These are phyloP conservation scores for Aquanectria penicillioides DNA, from an alignment of 2,329 filamentous ascomycete species.

Conservation along the genomic window DNA sequence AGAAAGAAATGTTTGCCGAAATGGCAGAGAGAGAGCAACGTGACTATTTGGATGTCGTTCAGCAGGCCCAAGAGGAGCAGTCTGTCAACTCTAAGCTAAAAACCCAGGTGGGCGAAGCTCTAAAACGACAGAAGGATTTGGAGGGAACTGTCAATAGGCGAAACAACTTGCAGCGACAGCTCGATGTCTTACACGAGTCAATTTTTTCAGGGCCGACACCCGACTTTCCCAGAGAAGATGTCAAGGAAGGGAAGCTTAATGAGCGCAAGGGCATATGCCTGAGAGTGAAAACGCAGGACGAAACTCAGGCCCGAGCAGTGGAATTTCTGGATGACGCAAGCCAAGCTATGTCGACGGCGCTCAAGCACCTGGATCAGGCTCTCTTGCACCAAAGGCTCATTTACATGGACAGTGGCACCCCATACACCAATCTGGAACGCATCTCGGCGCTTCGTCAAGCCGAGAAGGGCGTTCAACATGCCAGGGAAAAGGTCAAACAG, in stretches of 20 bases:
- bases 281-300: slow-evolving; percentile 46
- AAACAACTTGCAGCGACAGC: slow-evolving; percentile 53
- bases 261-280: slow-evolving; percentile 51
- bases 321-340: slow-evolving; percentile 51
- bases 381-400: slow-evolving; percentile 50
- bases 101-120: slow-evolving; percentile 52
- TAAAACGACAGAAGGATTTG: slow-evolving; percentile 48
- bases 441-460: slow-evolving; percentile 13
- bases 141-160: slow-evolving; percentile 49
- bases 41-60: slow-evolving; percentile 64
- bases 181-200: slow-evolving; percentile 60
- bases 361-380: slow-evolving; percentile 54
- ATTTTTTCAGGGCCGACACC: slow-evolving; percentile 65
- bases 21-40: slow-evolving; percentile 63
- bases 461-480: neutral
- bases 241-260: slow-evolving; percentile 51
- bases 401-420: slow-evolving; percentile 50
- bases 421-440: slow-evolving; percentile 15
- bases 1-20: slow-evolving; percentile 51
- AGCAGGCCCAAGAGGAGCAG: slow-evolving; percentile 57
- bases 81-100: slow-evolving; percentile 53
- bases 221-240: slow-evolving; percentile 63
- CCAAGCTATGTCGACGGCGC: slow-evolving; percentile 46
- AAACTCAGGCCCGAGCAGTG: slow-evolving; percentile 54
- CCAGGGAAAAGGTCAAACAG: slow-evolving; percentile 3